Evolutionary conservation across 371 early-diverging fungal species (phyloP).

Genomic region (Mortierella sp.): DNA sequence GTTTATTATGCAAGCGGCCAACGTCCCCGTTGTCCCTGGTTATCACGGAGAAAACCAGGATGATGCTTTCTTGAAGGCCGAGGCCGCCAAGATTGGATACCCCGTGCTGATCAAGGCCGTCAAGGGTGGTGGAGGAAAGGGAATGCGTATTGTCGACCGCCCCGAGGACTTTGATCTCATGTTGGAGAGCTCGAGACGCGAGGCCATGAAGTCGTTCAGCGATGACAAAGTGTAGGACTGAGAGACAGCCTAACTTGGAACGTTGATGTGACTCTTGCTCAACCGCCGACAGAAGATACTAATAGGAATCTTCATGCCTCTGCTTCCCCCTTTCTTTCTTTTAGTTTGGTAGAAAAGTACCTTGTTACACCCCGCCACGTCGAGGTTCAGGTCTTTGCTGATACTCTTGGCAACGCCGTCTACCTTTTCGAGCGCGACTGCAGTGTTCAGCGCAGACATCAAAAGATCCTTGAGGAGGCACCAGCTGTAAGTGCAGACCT

Average conservation of each 20-base stretch:
- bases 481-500: constrained; percentile 60
- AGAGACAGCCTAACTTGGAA: constrained; percentile 54
- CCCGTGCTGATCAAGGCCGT: constrained; percentile 97
- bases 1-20: constrained; percentile 88
- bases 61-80: constrained; percentile 73
- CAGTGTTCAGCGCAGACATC: constrained; percentile 96
- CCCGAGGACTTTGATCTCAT: constrained; percentile 86
- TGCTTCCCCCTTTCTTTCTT: neutral
- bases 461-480: constrained; percentile 97
- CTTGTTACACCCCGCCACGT: constrained; percentile 90
- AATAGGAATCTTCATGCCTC: neutral
- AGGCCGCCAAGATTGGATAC: constrained; percentile 88
- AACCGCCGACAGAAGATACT: neutral
- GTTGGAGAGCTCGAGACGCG: constrained; percentile 86
- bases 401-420: constrained; percentile 87
- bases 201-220: constrained; percentile 91
- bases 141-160: constrained; percentile 89
- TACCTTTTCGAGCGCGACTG: constrained; percentile 98
- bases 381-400: constrained; percentile 97
- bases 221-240: constrained; percentile 90
- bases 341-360: constrained; percentile 88
- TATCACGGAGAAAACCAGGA: constrained; percentile 95
- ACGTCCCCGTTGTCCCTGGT: constrained; percentile 94
- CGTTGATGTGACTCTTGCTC: neutral
- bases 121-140: constrained; percentile 98